These are phyloP conservation scores for Epichloe elymi DNA, from an alignment of 2,329 filamentous ascomycete genomes.

Conservation along the genomic window DNA sequence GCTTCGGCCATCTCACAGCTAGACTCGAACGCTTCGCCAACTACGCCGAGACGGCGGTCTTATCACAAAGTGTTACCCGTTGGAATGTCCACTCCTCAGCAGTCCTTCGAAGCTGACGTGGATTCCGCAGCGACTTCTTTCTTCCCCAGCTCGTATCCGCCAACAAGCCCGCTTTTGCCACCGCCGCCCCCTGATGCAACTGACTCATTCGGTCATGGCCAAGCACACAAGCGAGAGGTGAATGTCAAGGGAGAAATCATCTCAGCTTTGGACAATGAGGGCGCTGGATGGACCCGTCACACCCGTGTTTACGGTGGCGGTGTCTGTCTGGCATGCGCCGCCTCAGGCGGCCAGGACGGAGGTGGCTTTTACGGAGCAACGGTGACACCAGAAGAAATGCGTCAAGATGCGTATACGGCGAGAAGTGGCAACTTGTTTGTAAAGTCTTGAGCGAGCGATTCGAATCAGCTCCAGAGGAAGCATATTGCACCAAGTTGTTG, in stretches of 20 bases:
- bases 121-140: conserved; percentile 20
- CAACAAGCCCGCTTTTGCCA: conserved; percentile 33
- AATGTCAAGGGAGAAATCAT: conserved; percentile 38
- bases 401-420: conserved; percentile 14
- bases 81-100: conserved; percentile 16
- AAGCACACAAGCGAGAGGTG: conserved; percentile 20
- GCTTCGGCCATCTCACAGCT: conserved; percentile 14
- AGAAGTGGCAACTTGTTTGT: not conserved
- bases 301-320: conserved; percentile 47
- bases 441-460: not conserved
- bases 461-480: not conserved
- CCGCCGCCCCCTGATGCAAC: conserved; percentile 27
- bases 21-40: conserved; percentile 15
- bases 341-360: conserved; percentile 28
- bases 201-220: conserved; percentile 11
- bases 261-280: conserved; percentile 32
- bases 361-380: conserved; percentile 41
- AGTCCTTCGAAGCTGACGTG: conserved; percentile 11
- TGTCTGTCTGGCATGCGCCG: conserved; percentile 41
- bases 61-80: conserved; percentile 29
- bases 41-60: conserved; percentile 26
- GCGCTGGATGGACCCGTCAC: conserved; percentile 41
- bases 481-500: not conserved
- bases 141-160: conserved; percentile 36
- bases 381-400: conserved; percentile 38